phyloP scores from a whole-genome alignment of 1,284 basidiomycete genomes.

The Ganoderma boninense region DNA sequence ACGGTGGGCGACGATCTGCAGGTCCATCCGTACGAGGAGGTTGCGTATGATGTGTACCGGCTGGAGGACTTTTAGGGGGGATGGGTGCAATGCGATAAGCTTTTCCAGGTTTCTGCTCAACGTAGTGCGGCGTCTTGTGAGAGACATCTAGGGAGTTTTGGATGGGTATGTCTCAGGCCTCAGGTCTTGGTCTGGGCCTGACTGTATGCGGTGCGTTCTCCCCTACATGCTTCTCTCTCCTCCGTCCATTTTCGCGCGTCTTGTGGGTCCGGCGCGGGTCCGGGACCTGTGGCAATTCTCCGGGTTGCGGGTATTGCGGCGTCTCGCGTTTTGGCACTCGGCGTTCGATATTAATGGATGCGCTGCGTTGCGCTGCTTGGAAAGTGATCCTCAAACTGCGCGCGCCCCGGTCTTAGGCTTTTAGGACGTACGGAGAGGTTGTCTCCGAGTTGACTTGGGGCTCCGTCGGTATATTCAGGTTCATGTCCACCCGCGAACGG shows the following conservation, averaged over 20 bases:
- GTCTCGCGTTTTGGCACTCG: not conserved
- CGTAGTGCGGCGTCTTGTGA: not conserved
- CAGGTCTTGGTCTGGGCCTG: not conserved
- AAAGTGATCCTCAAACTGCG: not conserved
- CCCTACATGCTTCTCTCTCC: not conserved
- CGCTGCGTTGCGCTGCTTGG: not conserved
- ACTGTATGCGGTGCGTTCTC: not conserved
- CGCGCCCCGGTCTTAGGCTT: not conserved
- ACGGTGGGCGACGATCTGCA: constrained; percentile 34
- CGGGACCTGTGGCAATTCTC: not conserved
- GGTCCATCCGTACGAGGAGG: constrained; percentile 67
- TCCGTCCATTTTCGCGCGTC: not conserved
- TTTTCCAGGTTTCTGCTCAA: not conserved
- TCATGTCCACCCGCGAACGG: not conserved
- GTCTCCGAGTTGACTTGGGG: not conserved
- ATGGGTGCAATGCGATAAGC: not conserved
- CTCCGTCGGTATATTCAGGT: not conserved
- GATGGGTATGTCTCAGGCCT: not conserved
- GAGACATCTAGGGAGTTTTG: too few relatives aligned
- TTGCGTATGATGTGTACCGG: constrained; percentile 63
- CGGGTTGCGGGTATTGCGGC: not conserved
- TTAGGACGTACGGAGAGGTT: not conserved
- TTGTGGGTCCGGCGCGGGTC: not conserved
- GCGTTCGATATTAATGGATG: not conserved
- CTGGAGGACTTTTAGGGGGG: constrained; percentile 50